Conservation (phyloP, 1,284 basidiomycete genomes). For the Fomitopsis palustris region DNA sequence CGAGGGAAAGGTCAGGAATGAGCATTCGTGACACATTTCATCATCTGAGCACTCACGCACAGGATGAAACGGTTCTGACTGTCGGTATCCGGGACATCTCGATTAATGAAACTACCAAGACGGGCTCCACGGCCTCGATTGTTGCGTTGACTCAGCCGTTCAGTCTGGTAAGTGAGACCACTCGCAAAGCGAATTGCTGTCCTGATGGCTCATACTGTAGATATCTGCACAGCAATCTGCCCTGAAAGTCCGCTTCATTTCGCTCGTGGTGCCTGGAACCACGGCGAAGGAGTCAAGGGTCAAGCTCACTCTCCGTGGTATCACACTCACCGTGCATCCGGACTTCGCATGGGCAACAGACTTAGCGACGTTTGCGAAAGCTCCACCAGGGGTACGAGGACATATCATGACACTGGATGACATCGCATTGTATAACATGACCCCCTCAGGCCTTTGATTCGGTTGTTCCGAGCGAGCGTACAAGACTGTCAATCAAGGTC, state of each 20-base stretch:
- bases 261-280: conserved; percentile 61
- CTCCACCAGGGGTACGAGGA: conserved; percentile 82
- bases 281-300: conserved; percentile 79
- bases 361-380: conserved; percentile 67
- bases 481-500: conserved; percentile 64
- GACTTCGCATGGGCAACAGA: conserved; percentile 68
- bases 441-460: conserved; percentile 79
- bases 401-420: no score
- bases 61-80: conserved; percentile 73
- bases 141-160: conserved; percentile 49
- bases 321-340: conserved; percentile 63
- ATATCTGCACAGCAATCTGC: conserved; percentile 45
- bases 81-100: conserved; percentile 60
- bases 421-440: not conserved
- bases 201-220: conserved; percentile 27
- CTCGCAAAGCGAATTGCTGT: not conserved
- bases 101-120: conserved; percentile 42
- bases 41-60: not conserved
- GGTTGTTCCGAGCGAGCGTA: conserved; percentile 89
- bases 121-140: conserved; percentile 37
- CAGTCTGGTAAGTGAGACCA: conserved; percentile 45
- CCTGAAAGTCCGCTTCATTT: conserved; percentile 67
- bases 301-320: conserved; percentile 59
- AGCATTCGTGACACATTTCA: not conserved
- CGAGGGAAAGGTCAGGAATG: conserved; percentile 58